Evolutionary conservation across 1,139 yeast genomes (phyloP), one percentile per base, ranked within the genome.

Genomic region (Sugiyamaella novakii): DNA sequence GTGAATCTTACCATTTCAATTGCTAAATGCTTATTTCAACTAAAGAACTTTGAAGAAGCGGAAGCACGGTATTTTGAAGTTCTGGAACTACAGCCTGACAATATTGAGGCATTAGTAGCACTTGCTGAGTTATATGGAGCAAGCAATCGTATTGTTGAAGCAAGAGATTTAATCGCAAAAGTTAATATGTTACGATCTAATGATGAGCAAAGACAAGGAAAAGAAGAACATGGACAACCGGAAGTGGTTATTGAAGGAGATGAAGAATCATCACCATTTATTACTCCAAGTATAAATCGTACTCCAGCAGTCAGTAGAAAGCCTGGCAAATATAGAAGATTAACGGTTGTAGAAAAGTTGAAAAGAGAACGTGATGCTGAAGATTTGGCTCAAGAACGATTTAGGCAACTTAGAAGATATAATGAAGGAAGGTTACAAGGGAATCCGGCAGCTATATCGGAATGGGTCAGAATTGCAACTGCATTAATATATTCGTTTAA

Each of bases 391-490:
- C 69, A 77, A 34, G 86, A 83, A 31, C 84, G 83, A 55, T 85
- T 77, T 61, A 74, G 79, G 15, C 76, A 88, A 54, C 75, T 89
- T 64, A 71, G 74, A 30, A 71, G 84, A 47, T 75, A 84, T 47
- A 78, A 65, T 66, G 83, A 81, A 2, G 46, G 46, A 4, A 22
- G 34, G 12, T 5, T 17, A 3, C 14, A 42, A 6, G 40, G 34
- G 2, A 84, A 84, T 49, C 64, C 67, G 7, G 79, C 82, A 8
- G 88, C 94, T 4, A 79, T 82, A 0, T 73, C 78, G 11, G 80
- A 88, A 10, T 92, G 98, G 98, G 76, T 87, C 57, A 88, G 88
- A 55, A 73, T 84, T 10, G 96, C 95, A 0, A 79, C 87, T 2
- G 95, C 86, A 55, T 73, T 94, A 49, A 80, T 91, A 41, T 95